Conservation (phyloP, 1,284 basidiomycete genomes). For the Papiliotrema terrestris region DNA sequence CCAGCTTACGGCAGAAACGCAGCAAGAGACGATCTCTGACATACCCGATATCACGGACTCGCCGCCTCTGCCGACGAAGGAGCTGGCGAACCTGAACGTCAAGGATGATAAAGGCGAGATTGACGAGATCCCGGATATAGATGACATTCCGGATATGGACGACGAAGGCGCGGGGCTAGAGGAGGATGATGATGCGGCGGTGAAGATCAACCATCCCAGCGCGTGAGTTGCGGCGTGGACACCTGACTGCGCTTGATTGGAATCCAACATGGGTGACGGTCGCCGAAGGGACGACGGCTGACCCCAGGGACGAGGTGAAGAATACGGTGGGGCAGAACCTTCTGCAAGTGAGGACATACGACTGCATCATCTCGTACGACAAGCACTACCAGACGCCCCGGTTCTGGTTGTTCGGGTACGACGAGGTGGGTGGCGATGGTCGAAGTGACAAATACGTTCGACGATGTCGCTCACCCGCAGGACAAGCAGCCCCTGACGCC, state of each 20-base stretch:
- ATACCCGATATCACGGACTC: conserved; percentile 47
- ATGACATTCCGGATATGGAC: conserved; percentile 91
- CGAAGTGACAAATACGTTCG: conserved; percentile 5
- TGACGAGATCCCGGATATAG: conserved; percentile 70
- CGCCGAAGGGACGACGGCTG: no score
- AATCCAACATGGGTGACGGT: no score
- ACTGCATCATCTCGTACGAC: conserved; percentile 96
- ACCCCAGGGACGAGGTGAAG: conserved; percentile 51
- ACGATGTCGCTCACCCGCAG: conserved; percentile 48
- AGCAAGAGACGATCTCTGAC: conserved; percentile 35
- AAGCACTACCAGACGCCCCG: conserved; percentile 97
- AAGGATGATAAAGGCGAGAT: conserved; percentile 37
- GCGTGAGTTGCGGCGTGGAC: conserved; percentile 26
- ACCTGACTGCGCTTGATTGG: no score
- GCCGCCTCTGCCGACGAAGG: conserved; percentile 27
- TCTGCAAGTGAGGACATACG: conserved; percentile 94
- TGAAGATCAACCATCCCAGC: conserved; percentile 30
- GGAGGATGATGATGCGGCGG: conserved; percentile 66
- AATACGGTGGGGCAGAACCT: conserved; percentile 62
- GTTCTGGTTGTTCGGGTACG: conserved; percentile 91
- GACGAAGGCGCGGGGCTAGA: conserved; percentile 67
- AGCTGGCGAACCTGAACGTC: conserved; percentile 49
- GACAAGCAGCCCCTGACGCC: conserved; percentile 81
- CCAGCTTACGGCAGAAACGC: conserved; percentile 13
- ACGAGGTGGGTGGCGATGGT: conserved; percentile 62